phyloP scores from a whole-genome alignment of 495 filamentous ascomycete species.

The Parathielavia hyrcaniae region DNA sequence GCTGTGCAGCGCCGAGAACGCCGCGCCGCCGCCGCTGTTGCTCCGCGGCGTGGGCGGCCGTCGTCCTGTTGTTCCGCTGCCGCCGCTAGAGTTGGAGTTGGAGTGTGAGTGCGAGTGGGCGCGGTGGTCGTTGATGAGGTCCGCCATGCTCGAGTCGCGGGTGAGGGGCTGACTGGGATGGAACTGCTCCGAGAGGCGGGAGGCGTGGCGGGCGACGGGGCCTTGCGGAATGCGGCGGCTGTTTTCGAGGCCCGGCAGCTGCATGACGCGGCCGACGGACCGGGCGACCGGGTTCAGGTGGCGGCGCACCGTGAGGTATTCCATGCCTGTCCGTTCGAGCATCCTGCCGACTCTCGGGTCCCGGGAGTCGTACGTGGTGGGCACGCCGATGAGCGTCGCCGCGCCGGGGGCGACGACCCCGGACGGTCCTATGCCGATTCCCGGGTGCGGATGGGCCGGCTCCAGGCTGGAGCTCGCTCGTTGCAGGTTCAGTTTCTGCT shows the following conservation, averaged over 20 bases:
- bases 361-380: slow-evolving; percentile 38
- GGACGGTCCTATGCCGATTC: slow-evolving; percentile 29
- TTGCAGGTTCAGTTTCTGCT: slow-evolving; percentile 67
- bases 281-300: slow-evolving; percentile 60
- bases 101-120: not conserved
- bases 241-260: slow-evolving; percentile 44
- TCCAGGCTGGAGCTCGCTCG: slow-evolving; percentile 61
- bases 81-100: not conserved
- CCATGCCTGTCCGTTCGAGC: slow-evolving; percentile 56
- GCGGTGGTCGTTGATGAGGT: slow-evolving; percentile 3
- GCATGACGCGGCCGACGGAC: slow-evolving; percentile 48
- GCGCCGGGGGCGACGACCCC: slow-evolving; percentile 30
- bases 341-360: slow-evolving; percentile 51
- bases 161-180: not conserved
- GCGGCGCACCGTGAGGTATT: slow-evolving; percentile 61
- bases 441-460: slow-evolving; percentile 40
- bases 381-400: slow-evolving; percentile 35
- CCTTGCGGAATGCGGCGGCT: slow-evolving; percentile 41
- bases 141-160: slow-evolving; percentile 9
- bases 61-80: not conserved
- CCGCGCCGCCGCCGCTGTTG: slow-evolving; percentile 17
- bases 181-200: slow-evolving; percentile 6
- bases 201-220: slow-evolving; percentile 14
- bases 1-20: slow-evolving; percentile 29
- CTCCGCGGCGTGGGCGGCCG: slow-evolving; percentile 3